Evolutionary conservation across 257 asterid species (phyloP), one percentile per base, ranked within the genome.

Genomic region (Solanum pinnatisectum): DNA sequence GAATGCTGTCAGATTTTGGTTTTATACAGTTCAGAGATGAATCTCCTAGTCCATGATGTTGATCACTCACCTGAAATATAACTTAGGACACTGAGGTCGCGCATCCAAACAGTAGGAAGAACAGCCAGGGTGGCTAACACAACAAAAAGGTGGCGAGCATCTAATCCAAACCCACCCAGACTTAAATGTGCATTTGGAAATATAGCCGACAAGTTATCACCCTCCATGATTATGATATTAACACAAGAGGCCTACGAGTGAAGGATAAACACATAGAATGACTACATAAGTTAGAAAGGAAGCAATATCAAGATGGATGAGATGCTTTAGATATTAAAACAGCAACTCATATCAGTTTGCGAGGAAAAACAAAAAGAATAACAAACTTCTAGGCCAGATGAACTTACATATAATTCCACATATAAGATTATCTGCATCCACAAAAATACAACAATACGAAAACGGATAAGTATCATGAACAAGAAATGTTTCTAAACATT

Each of bases 391-490:
- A 84, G 88, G 82, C 37, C 30, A 73, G 81, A 86, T 76, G 89
- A 87, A 95, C 99, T 96, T 94, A 97, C 99, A 71, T 97, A 97
- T 92, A 97, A 92, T 90, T 97, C 99, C 91, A 93, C 92, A 87
- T 97, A 97, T 84, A 97, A 91, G 87, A 94, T 86, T 63, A 97
- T 94, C 99, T 97, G 99, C 98, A 91, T 27, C 83, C 89, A 90
- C 77, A 86, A 76, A 81, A 90, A 87, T 40, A 84, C 84, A 81
- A 76, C 79, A 88, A 87, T 36, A 20, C 8, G 86, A 44, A 88
- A 52, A 46, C 7, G 27, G 72, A 83, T 73, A 86, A 89, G 91
- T 33, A 73, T 87, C 87, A 82, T 79, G 40, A 88, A 88, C 36
- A 33, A 52, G 22, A 65, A 70, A 68, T 70, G 30, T 32, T 65